Base-by-base conservation (phyloP, 768 basidiomycete genomes). In the Candolleomyces aberdarensis region DNA sequence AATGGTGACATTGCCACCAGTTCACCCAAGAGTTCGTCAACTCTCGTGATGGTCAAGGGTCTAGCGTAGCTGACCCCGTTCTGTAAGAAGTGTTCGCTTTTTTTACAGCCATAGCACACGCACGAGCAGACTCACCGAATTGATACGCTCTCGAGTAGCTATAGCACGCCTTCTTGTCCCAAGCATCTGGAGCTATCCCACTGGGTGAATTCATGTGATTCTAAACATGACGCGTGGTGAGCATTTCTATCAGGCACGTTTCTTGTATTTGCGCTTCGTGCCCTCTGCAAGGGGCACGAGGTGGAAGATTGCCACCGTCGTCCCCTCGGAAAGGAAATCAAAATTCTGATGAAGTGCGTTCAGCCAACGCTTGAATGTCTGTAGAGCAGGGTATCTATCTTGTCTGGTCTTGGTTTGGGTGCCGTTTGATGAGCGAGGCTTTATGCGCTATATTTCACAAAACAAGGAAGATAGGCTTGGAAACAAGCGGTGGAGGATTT, bases 261-360 rank as follows among this genome's bases (percentile, higher is more conserved):
- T 94, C 92, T 69, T 89, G 84, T 88, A 96, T 70, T 85, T 85
- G 26, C 95, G 79, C 15, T 81, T 72, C 1, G 75, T 66, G 61
- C 95, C 92, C 59, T 92, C 85, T 62, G 95, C 87, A 0, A 95
- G 93, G 68, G 95, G 95, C n/a, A 96, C 75, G 5, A 94, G 72
- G 7, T 85, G 83, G 66, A 96, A 87, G 36, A 92, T 73, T 5
- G 80, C 79, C 15, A 79, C 76, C 9, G 86, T 84, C 0, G 85
- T 86, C 3, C 82, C 79, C 0, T 69, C 68, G 0, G 84, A 82
- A 20, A 88, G 71, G 14, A 84, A 82, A 11, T 72, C 68, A 66
- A 79, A 84, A 14, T 70, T 64, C n/a, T 51, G 63, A 59, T 71
- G 77, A 32, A 88, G 71, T 11, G 70, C 67, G 2, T 67, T 62